These are phyloP conservation scores for Botrytis porri DNA, from an alignment of 2,329 filamentous ascomycete species.

Conservation along the genomic window DNA sequence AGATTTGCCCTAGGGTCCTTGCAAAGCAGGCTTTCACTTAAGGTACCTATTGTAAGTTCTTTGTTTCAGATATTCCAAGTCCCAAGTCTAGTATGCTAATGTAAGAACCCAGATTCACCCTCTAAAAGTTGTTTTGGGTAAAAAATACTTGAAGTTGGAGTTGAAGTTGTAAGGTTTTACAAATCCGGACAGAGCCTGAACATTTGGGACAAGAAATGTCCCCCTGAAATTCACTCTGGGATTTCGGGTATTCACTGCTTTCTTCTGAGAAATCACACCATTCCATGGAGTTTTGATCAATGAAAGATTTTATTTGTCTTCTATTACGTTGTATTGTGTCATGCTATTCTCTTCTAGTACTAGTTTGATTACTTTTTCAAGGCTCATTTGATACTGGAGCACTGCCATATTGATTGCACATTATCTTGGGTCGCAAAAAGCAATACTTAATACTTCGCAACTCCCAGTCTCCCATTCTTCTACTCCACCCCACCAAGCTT, in stretches of 20 bases:
- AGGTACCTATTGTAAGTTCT: not conserved
- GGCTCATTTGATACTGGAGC: not conserved
- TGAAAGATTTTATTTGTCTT: not conserved
- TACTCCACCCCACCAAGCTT: not conserved
- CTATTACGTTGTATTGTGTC: not conserved
- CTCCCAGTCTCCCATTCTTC: not conserved
- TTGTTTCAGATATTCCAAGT: not conserved
- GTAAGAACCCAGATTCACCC: not conserved
- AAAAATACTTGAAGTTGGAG: not conserved
- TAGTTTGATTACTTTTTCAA: not conserved
- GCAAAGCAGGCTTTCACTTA: not conserved
- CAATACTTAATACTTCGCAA: not conserved
- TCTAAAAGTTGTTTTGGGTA: not conserved
- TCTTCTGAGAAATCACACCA: not conserved
- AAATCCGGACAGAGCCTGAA: not conserved
- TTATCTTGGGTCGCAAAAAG: not conserved
- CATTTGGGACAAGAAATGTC: not conserved
- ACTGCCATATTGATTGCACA: not conserved
- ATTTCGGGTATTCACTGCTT: not conserved
- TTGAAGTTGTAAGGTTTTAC: not conserved
- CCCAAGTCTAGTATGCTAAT: not conserved
- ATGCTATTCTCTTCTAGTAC: not conserved
- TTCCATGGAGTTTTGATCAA: not conserved
- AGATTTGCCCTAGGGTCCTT: not conserved
- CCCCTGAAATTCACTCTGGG: not conserved